Conservation (phyloP, 352 stramenopile species). For the Globisporangium recalcitrans region DNA sequence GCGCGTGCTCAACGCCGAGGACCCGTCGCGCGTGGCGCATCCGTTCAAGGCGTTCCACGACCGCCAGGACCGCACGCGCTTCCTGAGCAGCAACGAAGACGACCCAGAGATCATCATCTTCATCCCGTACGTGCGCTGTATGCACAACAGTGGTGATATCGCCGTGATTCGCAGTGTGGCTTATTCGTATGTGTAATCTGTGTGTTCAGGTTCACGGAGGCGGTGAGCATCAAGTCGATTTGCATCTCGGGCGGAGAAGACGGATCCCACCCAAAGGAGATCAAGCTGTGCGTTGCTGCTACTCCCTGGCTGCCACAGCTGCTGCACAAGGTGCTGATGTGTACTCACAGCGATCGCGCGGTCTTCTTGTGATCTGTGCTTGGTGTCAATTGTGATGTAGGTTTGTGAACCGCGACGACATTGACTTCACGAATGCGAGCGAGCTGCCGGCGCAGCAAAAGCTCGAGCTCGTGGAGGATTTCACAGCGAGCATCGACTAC, state of each 20-base stretch:
- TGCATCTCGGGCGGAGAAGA: conserved; percentile 78
- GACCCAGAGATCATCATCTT: conserved; percentile 83
- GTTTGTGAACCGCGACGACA: conserved; percentile 80
- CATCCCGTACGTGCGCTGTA: conserved; percentile 39
- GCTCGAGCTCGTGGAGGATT: conserved; percentile 72
- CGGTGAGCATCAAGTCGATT: conserved; percentile 86
- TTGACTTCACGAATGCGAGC: conserved; percentile 80
- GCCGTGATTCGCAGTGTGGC: neutral
- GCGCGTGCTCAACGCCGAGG: conserved; percentile 67
- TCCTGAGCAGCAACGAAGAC: conserved; percentile 72
- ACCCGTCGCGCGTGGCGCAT: conserved; percentile 50
- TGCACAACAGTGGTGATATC: neutral
- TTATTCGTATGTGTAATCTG: neutral
- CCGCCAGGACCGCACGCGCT: conserved; percentile 56
- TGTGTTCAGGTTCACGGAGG: conserved; percentile 68
- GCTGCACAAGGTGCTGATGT: neutral
- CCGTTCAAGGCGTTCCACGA: conserved; percentile 84
- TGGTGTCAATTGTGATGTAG: too few relatives aligned
- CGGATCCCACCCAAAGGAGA: conserved; percentile 68
- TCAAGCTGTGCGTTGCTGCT: conserved; percentile 56
- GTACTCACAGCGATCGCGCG: neutral
- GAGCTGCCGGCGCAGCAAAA: conserved; percentile 73
- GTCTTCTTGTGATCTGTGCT: too few relatives aligned
- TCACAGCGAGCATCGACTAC: conserved; percentile 62
- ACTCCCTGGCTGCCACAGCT: too few relatives aligned